phyloP scores from a whole-genome alignment of 495 filamentous ascomycete genomes.

The Xylaria nigripes region DNA sequence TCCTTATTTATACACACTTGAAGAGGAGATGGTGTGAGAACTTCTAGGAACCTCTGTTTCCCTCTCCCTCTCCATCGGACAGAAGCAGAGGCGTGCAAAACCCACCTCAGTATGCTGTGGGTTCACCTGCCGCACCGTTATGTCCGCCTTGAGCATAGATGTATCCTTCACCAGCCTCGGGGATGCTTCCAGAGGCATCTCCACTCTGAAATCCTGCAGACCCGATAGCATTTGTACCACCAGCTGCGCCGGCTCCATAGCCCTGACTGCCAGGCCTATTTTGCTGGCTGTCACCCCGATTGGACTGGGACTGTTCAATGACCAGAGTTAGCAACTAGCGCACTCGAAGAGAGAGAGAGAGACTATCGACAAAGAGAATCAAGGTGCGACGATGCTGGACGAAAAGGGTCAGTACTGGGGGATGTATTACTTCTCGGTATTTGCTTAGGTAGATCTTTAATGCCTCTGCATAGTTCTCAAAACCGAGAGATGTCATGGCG shows the following conservation, averaged over 20 bases:
- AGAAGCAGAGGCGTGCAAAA: background rate
- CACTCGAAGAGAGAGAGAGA: background rate
- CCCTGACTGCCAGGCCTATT: slow-evolving; percentile 63
- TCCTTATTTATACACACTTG: slow-evolving; percentile 12
- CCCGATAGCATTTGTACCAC: slow-evolving; percentile 39
- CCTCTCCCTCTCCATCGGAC: background rate
- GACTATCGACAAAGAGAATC: background rate
- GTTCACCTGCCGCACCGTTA: slow-evolving; percentile 55
- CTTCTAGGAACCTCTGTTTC: background rate
- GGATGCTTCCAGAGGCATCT: slow-evolving; percentile 51
- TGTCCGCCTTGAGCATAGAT: slow-evolving; percentile 60
- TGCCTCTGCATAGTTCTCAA: slow-evolving; percentile 97
- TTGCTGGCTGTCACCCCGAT: slow-evolving; percentile 62
- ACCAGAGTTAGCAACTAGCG: slow-evolving; percentile 24
- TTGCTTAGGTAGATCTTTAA: slow-evolving; percentile 96
- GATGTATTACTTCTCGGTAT: slow-evolving; percentile 83
- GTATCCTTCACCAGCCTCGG: slow-evolving; percentile 53
- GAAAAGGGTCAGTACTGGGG: slow-evolving; percentile 6
- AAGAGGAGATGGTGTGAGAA: slow-evolving; percentile 1
- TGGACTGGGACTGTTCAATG: slow-evolving; percentile 60
- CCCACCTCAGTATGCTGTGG: slow-evolving; percentile 12
- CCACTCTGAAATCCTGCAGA: slow-evolving; percentile 45
- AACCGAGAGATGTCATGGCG: slow-evolving; percentile 97
- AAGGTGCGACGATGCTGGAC: background rate
- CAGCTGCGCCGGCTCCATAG: slow-evolving; percentile 46